Conservation (phyloP, 2,329 filamentous ascomycete species). For the Hypoxylon sp. region DNA sequence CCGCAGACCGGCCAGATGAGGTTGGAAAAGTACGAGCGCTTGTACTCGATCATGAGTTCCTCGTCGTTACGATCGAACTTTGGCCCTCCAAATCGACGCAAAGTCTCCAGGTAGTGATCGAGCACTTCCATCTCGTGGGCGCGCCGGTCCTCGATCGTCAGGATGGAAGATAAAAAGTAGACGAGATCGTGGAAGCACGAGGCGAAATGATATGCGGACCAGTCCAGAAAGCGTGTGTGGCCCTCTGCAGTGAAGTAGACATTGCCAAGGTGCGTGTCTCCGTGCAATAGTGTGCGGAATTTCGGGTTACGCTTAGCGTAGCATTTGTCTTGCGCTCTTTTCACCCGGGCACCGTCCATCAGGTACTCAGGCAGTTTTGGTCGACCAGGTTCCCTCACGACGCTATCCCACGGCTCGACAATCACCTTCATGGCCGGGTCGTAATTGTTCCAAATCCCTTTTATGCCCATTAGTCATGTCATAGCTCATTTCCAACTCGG, state of each 20-base stretch:
- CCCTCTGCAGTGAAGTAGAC: slow-evolving; percentile 56
- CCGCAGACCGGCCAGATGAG: slow-evolving; percentile 51
- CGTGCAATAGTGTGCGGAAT: slow-evolving; percentile 58
- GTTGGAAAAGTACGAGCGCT: slow-evolving; percentile 52
- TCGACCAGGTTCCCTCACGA: slow-evolving; percentile 50
- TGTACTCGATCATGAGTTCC: slow-evolving; percentile 51
- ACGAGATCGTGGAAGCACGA: slow-evolving; percentile 59
- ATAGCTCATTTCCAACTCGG: background rate
- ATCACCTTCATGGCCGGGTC: slow-evolving; percentile 55
- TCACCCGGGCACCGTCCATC: slow-evolving; percentile 53
- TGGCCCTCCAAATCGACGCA: slow-evolving; percentile 52
- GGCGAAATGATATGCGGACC: slow-evolving; percentile 57
- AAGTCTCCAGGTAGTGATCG: slow-evolving; percentile 53
- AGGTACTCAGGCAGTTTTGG: slow-evolving; percentile 55
- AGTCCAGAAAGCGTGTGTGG: slow-evolving; percentile 57
- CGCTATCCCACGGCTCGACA: slow-evolving; percentile 48
- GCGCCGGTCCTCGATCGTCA: slow-evolving; percentile 57
- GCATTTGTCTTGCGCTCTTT: slow-evolving; percentile 54
- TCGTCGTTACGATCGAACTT: slow-evolving; percentile 50
- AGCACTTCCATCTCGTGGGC: slow-evolving; percentile 56
- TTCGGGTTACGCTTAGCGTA: slow-evolving; percentile 54
- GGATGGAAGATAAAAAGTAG: slow-evolving; percentile 56
- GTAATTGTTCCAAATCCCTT: slow-evolving; percentile 55
- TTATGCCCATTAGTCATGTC: slow-evolving; percentile 18
- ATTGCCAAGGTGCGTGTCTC: slow-evolving; percentile 60